Evolutionary conservation across 306 rosid genomes (phyloP), one percentile per base, ranked within the genome.

Genomic region (Corylus avellana): DNA sequence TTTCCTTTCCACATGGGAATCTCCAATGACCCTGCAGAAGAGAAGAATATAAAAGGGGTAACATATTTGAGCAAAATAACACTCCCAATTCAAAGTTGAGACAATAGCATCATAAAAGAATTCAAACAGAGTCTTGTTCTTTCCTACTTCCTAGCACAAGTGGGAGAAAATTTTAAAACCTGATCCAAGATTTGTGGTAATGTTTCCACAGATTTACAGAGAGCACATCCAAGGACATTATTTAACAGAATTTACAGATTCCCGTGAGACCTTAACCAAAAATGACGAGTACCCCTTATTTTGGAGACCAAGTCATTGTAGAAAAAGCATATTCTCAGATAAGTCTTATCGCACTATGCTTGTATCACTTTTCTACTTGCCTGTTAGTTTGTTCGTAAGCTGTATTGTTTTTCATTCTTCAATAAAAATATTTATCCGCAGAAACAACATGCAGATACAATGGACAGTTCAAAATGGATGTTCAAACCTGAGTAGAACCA

Each of bases 1-100:
- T 93, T 87, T 96, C 99, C 80, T 90, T 96, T 75, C 87, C 88
- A 1, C 79, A 17, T 0, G 99, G 99, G 90, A 96, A 96, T 84
- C 98, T 90, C 99, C 99, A 96, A 83, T 96, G 99, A 88, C 99
- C 98, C 99, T 96, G 85, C 76, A 87, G 79, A 62, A 84, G 54
- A 57, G 83, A 75, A 79, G 39, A 63, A 78, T 20, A 79, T 16
- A 37, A 17, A n/a, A 75, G 77, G 47, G 47, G 68, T 69, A 76
- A 59, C 14, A 55, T 49, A 61, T 63, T 57, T 44, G 8, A 49
- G 25, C 17, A 35, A 25, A 29, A 56, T 39, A 55, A 48, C 13
- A 61, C 11, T 58, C 37, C 13, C 57, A 54, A 66, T 64, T 72
- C 39, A 61, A 62, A 62, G 5, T 53, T 48, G 29, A 62, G 59